Base-by-base conservation (phyloP, 75 land plant genomes). In the Selaginella tamariscina region DNA sequence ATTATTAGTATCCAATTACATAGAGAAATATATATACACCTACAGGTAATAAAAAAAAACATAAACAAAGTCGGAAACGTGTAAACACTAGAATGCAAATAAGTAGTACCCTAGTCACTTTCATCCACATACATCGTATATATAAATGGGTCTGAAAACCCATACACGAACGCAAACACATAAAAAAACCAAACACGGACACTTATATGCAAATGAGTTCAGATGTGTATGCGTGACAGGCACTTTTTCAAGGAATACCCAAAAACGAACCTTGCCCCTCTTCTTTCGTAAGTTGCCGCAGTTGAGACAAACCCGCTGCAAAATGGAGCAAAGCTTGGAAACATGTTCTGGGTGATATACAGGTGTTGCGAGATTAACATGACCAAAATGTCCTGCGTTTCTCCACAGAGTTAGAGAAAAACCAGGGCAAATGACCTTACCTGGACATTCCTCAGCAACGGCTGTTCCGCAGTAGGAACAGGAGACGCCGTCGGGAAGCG, bases 381-480 rank as follows among this genome's bases (percentile, higher is more conserved):
- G 82, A 2, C 96, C 95, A 75, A 88, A 89, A 76, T 93, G 98
- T 29, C 98, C 98, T 93, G 83, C 78, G 79, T 67, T 5, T 5
- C 5, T 39, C 49, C 49, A 39, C 11, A 5, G 5, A 39, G 49
- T 5, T 15, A 39, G 15, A 39, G 49, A 39, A 39, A 39, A 15
- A 39, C 5, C 49, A 39, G 49, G 15, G 49, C 5, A 39, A 39
- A 39, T 5, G 15, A 39, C 11, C 49, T 15, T 39, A 39, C 49
- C 49, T 15, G 49, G 49, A 15, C 49, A 39, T 39, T 39, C 49
- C 49, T 39, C 15, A 5, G 49, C 11, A 5, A 5, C 49, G 15
- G 5, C 15, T 15, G 49, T 15, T 39, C 49, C 49, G 15, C 49
- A 39, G 11, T 5, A 39, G 5, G 15, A 39, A 39, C 49, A 39